Evolutionary conservation across 768 basidiomycete species (phyloP).

Genomic region (Rhizopogon rudus): DNA sequence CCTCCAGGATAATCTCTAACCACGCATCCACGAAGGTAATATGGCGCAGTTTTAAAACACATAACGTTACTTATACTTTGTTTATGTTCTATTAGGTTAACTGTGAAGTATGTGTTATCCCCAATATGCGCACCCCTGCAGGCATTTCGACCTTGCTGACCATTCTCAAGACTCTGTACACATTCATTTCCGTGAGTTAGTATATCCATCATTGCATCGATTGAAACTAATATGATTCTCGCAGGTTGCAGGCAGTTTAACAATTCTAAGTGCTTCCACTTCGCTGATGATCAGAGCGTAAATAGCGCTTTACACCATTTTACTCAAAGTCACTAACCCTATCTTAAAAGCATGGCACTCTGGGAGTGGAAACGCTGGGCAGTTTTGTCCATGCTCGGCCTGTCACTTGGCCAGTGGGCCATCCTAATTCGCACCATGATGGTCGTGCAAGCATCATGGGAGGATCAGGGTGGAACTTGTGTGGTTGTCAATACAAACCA

Average conservation of each 20-base stretch:
- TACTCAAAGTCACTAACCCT: conserved; percentile 15
- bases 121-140: not conserved
- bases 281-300: conserved; percentile 71
- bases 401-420: conserved; percentile 62
- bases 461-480: conserved; percentile 35
- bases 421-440: conserved; percentile 69
- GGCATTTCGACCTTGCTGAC: conserved; percentile 4
- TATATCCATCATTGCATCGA: not conserved
- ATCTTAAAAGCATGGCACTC: conserved; percentile 52
- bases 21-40: conserved; percentile 44
- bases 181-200: conserved; percentile 56
- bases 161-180: conserved; percentile 50
- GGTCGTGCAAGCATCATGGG: conserved; percentile 55
- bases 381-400: conserved; percentile 42
- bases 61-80: not conserved
- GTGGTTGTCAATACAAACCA: conserved; percentile 50
- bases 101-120: conserved; percentile 42
- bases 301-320: conserved; percentile 5
- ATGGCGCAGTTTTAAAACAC: not conserved
- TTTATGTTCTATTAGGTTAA: conserved; percentile 38
- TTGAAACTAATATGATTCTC: not conserved
- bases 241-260: conserved; percentile 61
- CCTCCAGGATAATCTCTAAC: conserved; percentile 50
- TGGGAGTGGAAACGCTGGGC: conserved; percentile 60
- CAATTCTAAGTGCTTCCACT: conserved; percentile 60